Base-by-base conservation (phyloP, 495 filamentous ascomycete genomes). In the Penicillium malachiteum region DNA sequence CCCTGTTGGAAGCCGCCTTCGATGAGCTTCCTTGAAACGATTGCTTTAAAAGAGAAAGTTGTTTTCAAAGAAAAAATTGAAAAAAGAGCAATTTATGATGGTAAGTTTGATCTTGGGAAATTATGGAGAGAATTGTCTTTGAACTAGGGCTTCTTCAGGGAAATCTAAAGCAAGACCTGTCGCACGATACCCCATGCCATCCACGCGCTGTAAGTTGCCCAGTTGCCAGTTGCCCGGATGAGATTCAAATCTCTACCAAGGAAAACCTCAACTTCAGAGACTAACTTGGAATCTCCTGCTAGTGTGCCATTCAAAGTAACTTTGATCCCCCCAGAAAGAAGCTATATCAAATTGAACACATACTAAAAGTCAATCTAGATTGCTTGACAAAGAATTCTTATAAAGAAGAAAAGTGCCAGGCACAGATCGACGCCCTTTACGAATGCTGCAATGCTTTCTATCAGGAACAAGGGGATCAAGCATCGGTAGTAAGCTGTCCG, bases 371-470 rank as follows among this genome's bases (percentile, higher is more conserved):
- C 21, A 44, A 44, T 37, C 58, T 46, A 94, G 91, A 87, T 55
- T 98, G 94, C 64, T 72, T 98, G 41, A 80, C 75, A 48, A 96
- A 85, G 73, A 91, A 90, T 65, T 86, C 84, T n/a, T 97, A 88
- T 70, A 78, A 95, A 41, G 91, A 99, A 77, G 84, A 83, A 21
- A 95, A 87, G 65, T 99, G 94, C 72, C 78, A 84, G 57, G 68
- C 78, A 10, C 78, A 94, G 62, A 82, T 99, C 45, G 88, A 96
- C 67, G 89, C 91, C n/a, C 75, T 99, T 18, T 99, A 97, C 68
- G 87, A 94, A 65, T 99, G 94, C 69, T 99, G 94, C 72, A 86
- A 91, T 58, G 77, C 81, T 32, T 96, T 99, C 71, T 97, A 99
- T 73, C 71, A 86, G 66, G 78, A 81, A 49, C 81, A 87, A 48